These are phyloP conservation scores for Xylaria sp. DNA, from an alignment of 2,329 filamentous ascomycete species.

Conservation along the genomic window DNA sequence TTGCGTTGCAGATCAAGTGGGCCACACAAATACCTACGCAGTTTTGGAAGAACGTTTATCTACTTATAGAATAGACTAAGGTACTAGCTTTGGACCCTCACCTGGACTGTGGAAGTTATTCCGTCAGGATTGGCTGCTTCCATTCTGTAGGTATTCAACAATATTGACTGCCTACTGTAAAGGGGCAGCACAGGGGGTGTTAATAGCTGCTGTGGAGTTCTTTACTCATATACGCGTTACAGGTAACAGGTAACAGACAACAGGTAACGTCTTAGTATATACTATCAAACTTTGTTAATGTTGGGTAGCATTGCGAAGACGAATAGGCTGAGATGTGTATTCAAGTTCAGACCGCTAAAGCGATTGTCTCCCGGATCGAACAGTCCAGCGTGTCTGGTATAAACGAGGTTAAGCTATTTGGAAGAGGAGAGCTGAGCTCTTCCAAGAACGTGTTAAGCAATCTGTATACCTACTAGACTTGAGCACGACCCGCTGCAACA, in stretches of 20 bases:
- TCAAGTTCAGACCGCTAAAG: not conserved
- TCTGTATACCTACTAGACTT: not conserved
- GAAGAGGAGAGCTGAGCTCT: not conserved
- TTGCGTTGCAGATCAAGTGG: constrained; percentile 19
- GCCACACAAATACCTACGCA: not conserved
- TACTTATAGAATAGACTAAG: not conserved
- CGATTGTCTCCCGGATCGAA: not conserved
- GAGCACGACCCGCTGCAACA: not conserved
- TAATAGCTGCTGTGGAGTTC: not conserved
- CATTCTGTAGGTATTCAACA: not conserved
- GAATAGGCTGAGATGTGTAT: not conserved
- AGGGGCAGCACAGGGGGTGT: not conserved
- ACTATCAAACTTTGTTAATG: not conserved
- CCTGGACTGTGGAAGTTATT: not conserved
- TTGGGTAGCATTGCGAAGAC: too few relatives aligned
- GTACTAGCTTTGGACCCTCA: not conserved
- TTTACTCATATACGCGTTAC: not conserved
- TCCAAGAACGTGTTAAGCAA: not conserved
- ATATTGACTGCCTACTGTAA: not conserved
- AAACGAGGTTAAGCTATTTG: not conserved
- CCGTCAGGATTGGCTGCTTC: not conserved
- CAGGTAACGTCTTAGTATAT: not conserved
- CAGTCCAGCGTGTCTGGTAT: not conserved
- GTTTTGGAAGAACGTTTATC: not conserved
- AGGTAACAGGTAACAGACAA: not conserved